Conservation (phyloP, 495 filamentous ascomycete species). For the Niebla homalea region DNA sequence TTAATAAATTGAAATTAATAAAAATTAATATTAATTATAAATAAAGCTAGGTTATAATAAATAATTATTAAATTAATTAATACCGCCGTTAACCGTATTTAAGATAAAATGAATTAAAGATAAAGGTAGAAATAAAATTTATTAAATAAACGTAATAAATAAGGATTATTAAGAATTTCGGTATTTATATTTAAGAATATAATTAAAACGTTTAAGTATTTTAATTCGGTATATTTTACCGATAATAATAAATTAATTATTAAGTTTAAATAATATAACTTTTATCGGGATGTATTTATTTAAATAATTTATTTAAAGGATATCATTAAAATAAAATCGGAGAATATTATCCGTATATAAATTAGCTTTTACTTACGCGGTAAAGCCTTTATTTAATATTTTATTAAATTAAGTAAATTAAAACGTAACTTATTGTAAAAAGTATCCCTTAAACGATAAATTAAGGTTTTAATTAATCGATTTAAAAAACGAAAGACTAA, state of each 20-base stretch:
- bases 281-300: neutral
- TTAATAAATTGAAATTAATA: neutral
- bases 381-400: neutral
- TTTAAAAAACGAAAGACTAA: no score
- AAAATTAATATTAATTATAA: neutral
- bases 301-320: slow-evolving; percentile 4
- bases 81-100: neutral
- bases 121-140: no score
- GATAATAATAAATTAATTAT: neutral
- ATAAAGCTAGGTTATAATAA: neutral
- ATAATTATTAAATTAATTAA: neutral
- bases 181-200: no score
- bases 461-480: no score
- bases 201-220: neutral
- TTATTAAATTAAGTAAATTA: neutral
- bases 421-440: neutral
- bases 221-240: neutral
- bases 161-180: no score
- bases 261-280: neutral
- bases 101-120: no score
- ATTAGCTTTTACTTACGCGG: neutral
- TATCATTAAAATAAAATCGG: slow-evolving; percentile 1
- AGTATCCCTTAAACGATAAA: no score
- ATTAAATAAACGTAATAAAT: no score
- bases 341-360: neutral